phyloP scores from a whole-genome alignment of 169 alveolate genomes.

The Cryptosporidium tyzzeri region DNA sequence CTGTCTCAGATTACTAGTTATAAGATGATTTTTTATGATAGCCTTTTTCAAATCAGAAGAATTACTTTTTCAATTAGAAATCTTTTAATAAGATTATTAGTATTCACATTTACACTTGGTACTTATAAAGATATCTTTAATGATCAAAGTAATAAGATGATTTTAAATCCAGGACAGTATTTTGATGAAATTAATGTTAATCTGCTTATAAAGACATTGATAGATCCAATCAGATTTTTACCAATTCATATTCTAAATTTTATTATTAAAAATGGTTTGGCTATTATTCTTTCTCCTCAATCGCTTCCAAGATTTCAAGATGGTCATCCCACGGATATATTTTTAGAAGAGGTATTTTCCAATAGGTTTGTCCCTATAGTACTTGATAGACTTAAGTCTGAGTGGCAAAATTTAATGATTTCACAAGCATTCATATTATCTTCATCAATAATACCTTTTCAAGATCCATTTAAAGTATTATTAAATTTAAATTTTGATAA shows the following conservation, averaged over 20 bases:
- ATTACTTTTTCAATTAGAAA: constrained; percentile 21
- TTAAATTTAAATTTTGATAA: background rate
- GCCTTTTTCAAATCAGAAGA: constrained; percentile 2
- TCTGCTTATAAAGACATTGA: constrained; percentile 7
- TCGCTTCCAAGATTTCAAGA: constrained; percentile 20
- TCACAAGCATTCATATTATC: constrained; percentile 38
- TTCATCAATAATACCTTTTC: background rate
- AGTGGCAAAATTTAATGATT: constrained; percentile 38
- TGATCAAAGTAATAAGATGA: background rate
- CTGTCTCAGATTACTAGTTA: background rate
- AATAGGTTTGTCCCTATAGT: constrained; percentile 14
- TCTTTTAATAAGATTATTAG: constrained; percentile 3
- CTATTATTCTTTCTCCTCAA: constrained; percentile 24
- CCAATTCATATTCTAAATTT: constrained; percentile 25
- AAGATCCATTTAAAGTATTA: constrained; percentile 27
- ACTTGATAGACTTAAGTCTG: constrained; percentile 7
- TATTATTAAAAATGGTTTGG: constrained; percentile 16
- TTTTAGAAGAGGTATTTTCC: constrained; percentile 24
- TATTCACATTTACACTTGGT: constrained; percentile 21
- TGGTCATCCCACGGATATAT: background rate
- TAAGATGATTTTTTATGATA: background rate
- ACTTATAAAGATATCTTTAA: constrained; percentile 18
- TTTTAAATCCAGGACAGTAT: background rate
- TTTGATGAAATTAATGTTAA: constrained; percentile 5
- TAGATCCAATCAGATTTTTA: constrained; percentile 18